phyloP scores from a whole-genome alignment of 257 asterid genomes.

The Jacaranda copaia region DNA sequence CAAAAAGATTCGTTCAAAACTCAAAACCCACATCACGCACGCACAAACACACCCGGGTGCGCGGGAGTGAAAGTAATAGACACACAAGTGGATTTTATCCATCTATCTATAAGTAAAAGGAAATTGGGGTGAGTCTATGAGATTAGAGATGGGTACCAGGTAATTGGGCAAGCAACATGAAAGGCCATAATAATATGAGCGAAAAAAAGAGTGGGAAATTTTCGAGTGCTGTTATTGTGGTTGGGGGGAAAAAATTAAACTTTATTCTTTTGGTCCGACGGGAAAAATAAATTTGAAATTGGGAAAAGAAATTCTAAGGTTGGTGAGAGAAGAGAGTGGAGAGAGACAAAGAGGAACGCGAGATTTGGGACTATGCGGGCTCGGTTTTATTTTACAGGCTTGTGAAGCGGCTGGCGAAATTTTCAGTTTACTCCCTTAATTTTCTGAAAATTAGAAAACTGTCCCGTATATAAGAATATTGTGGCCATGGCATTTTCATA shows the following conservation, averaged over 20 bases:
- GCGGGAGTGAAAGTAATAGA: slow-evolving; percentile 23
- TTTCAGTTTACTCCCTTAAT: slow-evolving; percentile 24
- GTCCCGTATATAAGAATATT: not conserved
- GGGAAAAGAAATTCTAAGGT: slow-evolving; percentile 31
- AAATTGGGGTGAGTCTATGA: slow-evolving; percentile 33
- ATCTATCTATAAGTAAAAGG: slow-evolving; percentile 25
- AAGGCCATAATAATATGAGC: slow-evolving; percentile 74
- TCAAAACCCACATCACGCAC: slow-evolving; percentile 41
- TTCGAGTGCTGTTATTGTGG: slow-evolving; percentile 35
- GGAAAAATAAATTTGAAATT: slow-evolving; percentile 41
- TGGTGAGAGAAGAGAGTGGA: slow-evolving; percentile 20
- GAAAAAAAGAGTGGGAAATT: slow-evolving; percentile 17
- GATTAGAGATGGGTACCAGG: slow-evolving; percentile 72
- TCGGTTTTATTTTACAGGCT: too few relatives aligned
- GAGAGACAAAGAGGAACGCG: not conserved
- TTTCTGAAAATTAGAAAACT: slow-evolving; percentile 12
- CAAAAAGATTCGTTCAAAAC: slow-evolving; percentile 33
- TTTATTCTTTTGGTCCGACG: slow-evolving; percentile 36
- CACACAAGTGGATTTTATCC: slow-evolving; percentile 3
- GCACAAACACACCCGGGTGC: slow-evolving; percentile 44
- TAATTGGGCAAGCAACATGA: slow-evolving; percentile 99
- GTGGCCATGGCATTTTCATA: not conserved
- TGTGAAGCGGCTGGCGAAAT: not conserved
- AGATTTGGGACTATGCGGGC: not conserved
- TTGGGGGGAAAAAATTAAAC: slow-evolving; percentile 25